phyloP scores from a whole-genome alignment of 2,329 filamentous ascomycete species.

The Ceratocystis colombiana region DNA sequence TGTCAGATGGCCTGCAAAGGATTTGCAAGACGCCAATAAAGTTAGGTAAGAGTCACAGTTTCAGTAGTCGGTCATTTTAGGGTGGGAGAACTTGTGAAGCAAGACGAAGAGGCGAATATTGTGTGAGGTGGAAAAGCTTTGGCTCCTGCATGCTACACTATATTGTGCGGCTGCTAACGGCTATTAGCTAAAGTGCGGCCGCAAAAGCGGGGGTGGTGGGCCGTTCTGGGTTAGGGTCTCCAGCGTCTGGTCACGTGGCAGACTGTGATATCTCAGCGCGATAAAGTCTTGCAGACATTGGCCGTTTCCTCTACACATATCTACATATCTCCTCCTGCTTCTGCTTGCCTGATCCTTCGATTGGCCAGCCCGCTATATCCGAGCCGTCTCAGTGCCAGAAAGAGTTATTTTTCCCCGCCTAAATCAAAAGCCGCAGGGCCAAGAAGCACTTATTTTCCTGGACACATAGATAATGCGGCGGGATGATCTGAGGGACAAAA shows the following conservation, averaged over 20 bases:
- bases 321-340: neutral
- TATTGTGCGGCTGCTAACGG: too few relatives aligned
- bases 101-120: neutral
- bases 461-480: neutral
- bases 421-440: neutral
- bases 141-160: neutral
- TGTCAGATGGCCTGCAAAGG: neutral
- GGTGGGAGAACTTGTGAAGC: neutral
- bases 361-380: neutral
- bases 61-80: neutral
- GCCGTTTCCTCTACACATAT: too few relatives aligned
- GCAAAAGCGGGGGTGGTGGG: too few relatives aligned
- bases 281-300: too few relatives aligned
- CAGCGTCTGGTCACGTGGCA: neutral
- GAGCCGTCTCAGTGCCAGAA: neutral
- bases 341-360: neutral
- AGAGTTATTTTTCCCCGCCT: neutral
- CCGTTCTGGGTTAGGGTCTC: too few relatives aligned
- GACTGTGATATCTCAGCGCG: neutral
- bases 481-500: neutral
- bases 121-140: neutral
- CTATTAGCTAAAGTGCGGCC: too few relatives aligned
- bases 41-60: constrained; percentile 5
- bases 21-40: neutral
- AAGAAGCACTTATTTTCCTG: neutral